Conservation (phyloP, 441 rosid genomes). For the Kokia cookei region DNA sequence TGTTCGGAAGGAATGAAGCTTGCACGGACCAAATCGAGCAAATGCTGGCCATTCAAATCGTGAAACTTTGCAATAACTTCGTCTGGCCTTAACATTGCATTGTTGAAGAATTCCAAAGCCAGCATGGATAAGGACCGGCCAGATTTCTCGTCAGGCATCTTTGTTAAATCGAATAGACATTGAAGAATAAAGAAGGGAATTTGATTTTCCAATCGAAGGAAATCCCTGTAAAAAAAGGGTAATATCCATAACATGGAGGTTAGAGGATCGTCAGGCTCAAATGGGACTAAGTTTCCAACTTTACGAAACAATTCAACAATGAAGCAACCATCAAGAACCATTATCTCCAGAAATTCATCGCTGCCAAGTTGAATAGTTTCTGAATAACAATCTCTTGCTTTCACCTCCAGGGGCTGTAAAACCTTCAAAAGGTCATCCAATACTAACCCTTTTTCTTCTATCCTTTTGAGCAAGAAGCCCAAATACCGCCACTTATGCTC, state of each 20-base stretch:
- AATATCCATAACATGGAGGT: slow-evolving; percentile 59
- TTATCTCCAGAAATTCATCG: slow-evolving; percentile 49
- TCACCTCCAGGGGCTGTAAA: slow-evolving; percentile 28
- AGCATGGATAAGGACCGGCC: slow-evolving; percentile 25
- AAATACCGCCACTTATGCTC: slow-evolving; percentile 78
- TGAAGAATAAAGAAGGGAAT: slow-evolving; percentile 59
- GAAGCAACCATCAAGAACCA: slow-evolving; percentile 70
- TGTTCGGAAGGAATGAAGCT: slow-evolving; percentile 32
- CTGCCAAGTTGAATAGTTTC: slow-evolving; percentile 34
- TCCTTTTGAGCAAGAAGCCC: slow-evolving; percentile 36
- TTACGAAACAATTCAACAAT: slow-evolving; percentile 57
- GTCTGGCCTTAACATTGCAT: slow-evolving; percentile 30
- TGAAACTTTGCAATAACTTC: slow-evolving; percentile 22
- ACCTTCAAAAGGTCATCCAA: slow-evolving; percentile 40
- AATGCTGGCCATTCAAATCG: slow-evolving; percentile 33
- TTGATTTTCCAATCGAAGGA: slow-evolving; percentile 62
- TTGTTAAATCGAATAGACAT: slow-evolving; percentile 32
- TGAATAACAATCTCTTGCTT: slow-evolving; percentile 62
- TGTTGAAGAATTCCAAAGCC: slow-evolving; percentile 51
- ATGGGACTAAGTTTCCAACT: slow-evolving; percentile 30
- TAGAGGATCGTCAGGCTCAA: slow-evolving; percentile 52
- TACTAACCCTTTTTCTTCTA: slow-evolving; percentile 14
- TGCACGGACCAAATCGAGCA: slow-evolving; percentile 59
- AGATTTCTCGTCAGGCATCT: slow-evolving; percentile 12
- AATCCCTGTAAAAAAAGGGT: slow-evolving; percentile 61